Evolutionary conservation across 805 yeast genomes (phyloP).

Genomic region (Starmerella etchellsii): DNA sequence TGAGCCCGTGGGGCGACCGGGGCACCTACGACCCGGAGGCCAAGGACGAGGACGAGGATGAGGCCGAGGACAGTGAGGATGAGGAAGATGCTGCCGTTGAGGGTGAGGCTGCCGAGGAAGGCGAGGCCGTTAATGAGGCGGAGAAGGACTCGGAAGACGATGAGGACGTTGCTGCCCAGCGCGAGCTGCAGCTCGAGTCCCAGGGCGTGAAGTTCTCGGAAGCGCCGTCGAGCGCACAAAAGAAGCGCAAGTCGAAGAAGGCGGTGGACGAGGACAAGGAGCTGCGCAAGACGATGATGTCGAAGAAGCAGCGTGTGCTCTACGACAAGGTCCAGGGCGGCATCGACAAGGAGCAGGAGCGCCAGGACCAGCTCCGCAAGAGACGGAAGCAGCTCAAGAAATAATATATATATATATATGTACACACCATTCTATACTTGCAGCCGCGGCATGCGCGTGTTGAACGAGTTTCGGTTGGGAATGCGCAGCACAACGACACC

Average conservation of each 20-base stretch:
- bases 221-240: constrained; percentile 25
- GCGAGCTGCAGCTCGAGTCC: constrained; percentile 83
- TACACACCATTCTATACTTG: too few species aligned
- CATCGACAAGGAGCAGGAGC: constrained; percentile 64
- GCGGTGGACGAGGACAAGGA: constrained; percentile 70
- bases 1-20: constrained; percentile 98
- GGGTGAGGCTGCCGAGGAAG: constrained; percentile 39
- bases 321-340: constrained; percentile 94
- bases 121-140: constrained; percentile 38
- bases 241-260: constrained; percentile 31
- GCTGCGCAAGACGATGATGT: constrained; percentile 92
- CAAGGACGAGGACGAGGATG: constrained; percentile 25
- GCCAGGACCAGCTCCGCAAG: constrained; percentile 61
- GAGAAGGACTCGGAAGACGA: constrained; percentile 36
- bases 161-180: constrained; percentile 46
- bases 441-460: constrained; percentile 42
- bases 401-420: too few species aligned
- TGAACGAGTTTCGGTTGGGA: constrained; percentile 74
- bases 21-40: constrained; percentile 67
- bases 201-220: constrained; percentile 72
- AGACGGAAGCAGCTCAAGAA: constrained; percentile 36
- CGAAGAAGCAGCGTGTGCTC: constrained; percentile 85
- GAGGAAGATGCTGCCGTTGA: constrained; percentile 34
- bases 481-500: constrained; percentile 57
- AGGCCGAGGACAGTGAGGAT: constrained; percentile 30